Evolutionary conservation across 352 stramenopile genomes (phyloP).

Genomic region (Globisporangium nodosum): DNA sequence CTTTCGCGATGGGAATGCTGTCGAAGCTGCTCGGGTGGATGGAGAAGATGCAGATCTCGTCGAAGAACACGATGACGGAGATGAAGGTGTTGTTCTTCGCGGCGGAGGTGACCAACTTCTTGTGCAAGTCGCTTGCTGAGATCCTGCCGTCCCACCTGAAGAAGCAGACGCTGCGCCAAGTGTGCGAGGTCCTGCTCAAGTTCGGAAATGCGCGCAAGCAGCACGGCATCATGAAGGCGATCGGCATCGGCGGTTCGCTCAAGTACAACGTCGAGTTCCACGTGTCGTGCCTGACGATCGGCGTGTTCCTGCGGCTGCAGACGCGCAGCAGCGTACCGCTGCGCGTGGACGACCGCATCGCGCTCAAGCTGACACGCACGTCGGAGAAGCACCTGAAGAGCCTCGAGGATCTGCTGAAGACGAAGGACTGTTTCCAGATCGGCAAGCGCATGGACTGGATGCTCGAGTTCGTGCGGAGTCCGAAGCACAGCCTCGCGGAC

Average conservation of each 20-base stretch:
- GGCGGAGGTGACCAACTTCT: slow-evolving; percentile 72
- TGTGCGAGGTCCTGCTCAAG: slow-evolving; percentile 54
- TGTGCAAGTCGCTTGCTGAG: slow-evolving; percentile 49
- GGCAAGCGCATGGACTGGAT: slow-evolving; percentile 69
- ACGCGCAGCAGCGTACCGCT: slow-evolving; percentile 65
- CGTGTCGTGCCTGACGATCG: slow-evolving; percentile 58
- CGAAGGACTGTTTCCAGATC: slow-evolving; percentile 75
- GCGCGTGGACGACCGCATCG: slow-evolving; percentile 65
- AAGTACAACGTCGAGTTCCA: slow-evolving; percentile 80
- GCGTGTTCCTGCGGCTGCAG: slow-evolving; percentile 75
- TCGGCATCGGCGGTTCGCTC: slow-evolving; percentile 69
- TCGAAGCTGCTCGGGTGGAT: slow-evolving; percentile 74
- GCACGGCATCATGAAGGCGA: slow-evolving; percentile 83
- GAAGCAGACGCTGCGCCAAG: slow-evolving; percentile 75
- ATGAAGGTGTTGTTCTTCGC: slow-evolving; percentile 81
- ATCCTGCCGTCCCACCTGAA: slow-evolving; percentile 54
- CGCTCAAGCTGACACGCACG: slow-evolving; percentile 77
- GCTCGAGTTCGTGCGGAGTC: slow-evolving; percentile 57
- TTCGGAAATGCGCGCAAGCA: slow-evolving; percentile 67
- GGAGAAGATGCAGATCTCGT: slow-evolving; percentile 42
- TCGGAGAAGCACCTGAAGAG: slow-evolving; percentile 71
- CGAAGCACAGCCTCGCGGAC: slow-evolving; percentile 68
- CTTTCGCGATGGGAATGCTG: slow-evolving; percentile 63
- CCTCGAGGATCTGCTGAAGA: slow-evolving; percentile 65
- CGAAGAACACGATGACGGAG: slow-evolving; percentile 48